phyloP scores from a whole-genome alignment of 192 early-diverging fungal species.

The Chytriomyces sp. region DNA sequence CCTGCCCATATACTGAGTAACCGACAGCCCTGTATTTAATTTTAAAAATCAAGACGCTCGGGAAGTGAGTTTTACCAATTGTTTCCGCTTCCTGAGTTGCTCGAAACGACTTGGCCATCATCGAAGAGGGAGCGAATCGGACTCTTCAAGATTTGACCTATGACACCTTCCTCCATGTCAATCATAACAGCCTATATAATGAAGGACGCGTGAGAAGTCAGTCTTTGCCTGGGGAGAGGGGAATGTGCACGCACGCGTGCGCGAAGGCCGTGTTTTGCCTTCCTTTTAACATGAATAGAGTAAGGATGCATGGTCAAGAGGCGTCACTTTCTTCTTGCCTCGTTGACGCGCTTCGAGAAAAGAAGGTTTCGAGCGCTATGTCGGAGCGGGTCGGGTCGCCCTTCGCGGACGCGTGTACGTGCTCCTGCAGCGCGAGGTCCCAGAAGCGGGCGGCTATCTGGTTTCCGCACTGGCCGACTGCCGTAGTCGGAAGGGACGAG shows the following conservation, averaged over 20 bases:
- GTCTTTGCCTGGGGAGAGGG: slow-evolving; percentile 48
- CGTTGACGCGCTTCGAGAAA: slow-evolving; percentile 18
- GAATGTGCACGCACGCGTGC: slow-evolving; percentile 28
- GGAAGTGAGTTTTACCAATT: slow-evolving; percentile 64
- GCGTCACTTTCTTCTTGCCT: neutral
- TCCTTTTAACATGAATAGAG: neutral
- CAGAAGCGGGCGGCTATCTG: slow-evolving; percentile 62
- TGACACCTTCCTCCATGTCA: slow-evolving; percentile 64
- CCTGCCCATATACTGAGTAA: slow-evolving; percentile 48
- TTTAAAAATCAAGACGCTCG: slow-evolving; percentile 19
- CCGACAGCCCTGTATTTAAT: slow-evolving; percentile 49
- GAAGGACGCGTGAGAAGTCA: slow-evolving; percentile 25
- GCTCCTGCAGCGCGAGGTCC: slow-evolving; percentile 62
- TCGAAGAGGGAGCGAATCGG: slow-evolving; percentile 51
- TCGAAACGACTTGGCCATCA: slow-evolving; percentile 42
- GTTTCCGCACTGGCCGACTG: slow-evolving; percentile 62
- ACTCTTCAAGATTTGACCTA: slow-evolving; percentile 41
- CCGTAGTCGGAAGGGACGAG: neutral
- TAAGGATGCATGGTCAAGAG: neutral
- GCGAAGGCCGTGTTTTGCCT: no score
- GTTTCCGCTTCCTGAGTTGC: slow-evolving; percentile 59
- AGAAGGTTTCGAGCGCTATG: slow-evolving; percentile 56
- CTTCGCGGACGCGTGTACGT: slow-evolving; percentile 11
- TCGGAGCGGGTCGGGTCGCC: slow-evolving; percentile 11
- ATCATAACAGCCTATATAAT: slow-evolving; percentile 50